Base-by-base conservation (phyloP, 2,329 filamentous ascomycete species). In the Pestalotiopsis sp. region DNA sequence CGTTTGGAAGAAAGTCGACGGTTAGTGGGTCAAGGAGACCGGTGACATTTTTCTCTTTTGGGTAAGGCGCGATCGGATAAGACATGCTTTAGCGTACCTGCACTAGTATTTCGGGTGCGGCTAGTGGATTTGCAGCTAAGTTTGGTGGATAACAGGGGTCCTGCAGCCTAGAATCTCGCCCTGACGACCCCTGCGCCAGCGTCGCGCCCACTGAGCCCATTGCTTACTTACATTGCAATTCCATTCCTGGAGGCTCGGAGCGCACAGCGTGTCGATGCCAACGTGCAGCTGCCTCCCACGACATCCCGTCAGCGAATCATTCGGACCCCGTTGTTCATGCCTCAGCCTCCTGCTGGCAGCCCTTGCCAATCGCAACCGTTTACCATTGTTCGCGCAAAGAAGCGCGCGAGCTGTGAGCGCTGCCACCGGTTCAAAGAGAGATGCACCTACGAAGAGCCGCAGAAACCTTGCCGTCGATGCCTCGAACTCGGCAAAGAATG, bases 351-450 rank as follows among this genome's bases (percentile, higher is more conserved):
- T n/a, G 11, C 6, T 36, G 38, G 39, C 13, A 52, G 39, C 20
- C 38, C 13, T 36, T 9, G 5, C 20, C 20, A n/a, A n/a, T 52
- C 36, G 12, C 13, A 38, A 7, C 2, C 38, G 39, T 12, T 13
- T 3, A 25, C 25, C n/a, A 3, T 38, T 13, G 36, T 20, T n/a
- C 5, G n/a, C 38, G 11, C 6, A 17, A 20, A 27, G 52, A 65
- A 57, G 23, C 64, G 31, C 38, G 45, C 17, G 25, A 61, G 61
- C 17, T 68, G 66, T 60, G 66, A 68, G 62, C 52, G 61, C 36
- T 68, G 66, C 49, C 62, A 68, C 66, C 57, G 31, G 62, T 36
- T 65, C 66, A 68, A 68, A 23, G 60, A 58, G 36, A 68, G 60
- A 59, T 68, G 66, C 66, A 68, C 12, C 27, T 65, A 65, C 61